A percentile compares a stretch with the other conserved stretches of the same genome.
Conservation (phyloP, 768 basidiomycete species). For the Lactifluus pinguis region DNA sequence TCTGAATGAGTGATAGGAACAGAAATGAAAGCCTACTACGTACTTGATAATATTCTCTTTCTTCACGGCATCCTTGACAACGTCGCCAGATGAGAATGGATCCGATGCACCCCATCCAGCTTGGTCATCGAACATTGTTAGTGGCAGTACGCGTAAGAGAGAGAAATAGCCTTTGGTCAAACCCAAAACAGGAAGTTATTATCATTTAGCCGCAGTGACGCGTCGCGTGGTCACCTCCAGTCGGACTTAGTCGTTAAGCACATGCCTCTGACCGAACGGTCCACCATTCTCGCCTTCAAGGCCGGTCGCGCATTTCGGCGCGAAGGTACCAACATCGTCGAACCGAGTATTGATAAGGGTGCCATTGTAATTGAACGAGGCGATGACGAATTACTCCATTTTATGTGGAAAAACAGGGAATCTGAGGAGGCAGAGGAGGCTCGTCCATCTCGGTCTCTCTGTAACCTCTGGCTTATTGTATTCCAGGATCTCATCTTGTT, state of each 20-base stretch:
- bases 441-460: constrained; percentile 8
- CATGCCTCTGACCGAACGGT: constrained; percentile 16
- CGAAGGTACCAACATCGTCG: constrained; percentile 57
- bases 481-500: constrained; percentile 78
- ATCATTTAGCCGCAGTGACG: neutral
- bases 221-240: neutral
- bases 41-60: constrained; percentile 77
- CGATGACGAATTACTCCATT: constrained; percentile 71
- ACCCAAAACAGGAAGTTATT: constrained; percentile 3
- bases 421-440: constrained; percentile 59
- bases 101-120: constrained; percentile 20
- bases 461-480: neutral
- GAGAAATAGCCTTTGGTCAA: neutral
- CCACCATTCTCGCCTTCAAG: constrained; percentile 39
- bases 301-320: constrained; percentile 72
- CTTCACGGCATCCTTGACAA: constrained; percentile 64
- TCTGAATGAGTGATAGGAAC: neutral
- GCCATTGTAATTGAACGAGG: constrained; percentile 58
- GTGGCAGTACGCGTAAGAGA: no score
- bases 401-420: constrained; percentile 69
- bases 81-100: constrained; percentile 41
- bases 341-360: constrained; percentile 61
- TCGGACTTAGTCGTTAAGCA: neutral
- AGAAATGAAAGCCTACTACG: constrained; percentile 23
- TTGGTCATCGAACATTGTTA: constrained; percentile 15